Conservation (phyloP, 257 asterid species). For the Scutellaria barbata region DNA sequence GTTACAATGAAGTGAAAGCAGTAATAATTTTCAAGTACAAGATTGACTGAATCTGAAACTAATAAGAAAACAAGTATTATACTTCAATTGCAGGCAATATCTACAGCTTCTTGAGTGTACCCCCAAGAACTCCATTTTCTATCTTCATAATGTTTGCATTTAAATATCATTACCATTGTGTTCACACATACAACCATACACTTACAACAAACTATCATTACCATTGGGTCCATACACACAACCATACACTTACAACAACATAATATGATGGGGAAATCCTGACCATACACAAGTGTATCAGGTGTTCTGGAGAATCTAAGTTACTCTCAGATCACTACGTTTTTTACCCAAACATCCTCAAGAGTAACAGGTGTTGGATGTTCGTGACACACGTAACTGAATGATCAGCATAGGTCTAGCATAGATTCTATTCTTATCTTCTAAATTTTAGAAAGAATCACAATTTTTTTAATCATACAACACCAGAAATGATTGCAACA, state of each 20-base stretch:
- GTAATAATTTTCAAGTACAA: background rate
- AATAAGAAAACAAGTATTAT: slow-evolving; percentile 7
- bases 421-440: slow-evolving; percentile 15
- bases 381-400: background rate
- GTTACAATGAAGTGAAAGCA: slow-evolving; percentile 14
- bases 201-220: background rate
- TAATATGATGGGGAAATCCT: slow-evolving; percentile 4
- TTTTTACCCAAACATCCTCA: background rate
- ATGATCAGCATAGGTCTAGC: slow-evolving; percentile 9
- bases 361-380: background rate
- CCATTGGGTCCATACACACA: no score
- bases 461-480: background rate
- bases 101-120: slow-evolving; percentile 17
- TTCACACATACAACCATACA: background rate
- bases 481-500: slow-evolving; percentile 15
- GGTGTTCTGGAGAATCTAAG: background rate
- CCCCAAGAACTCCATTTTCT: slow-evolving; percentile 9
- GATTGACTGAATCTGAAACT: slow-evolving; percentile 5
- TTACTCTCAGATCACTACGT: background rate
- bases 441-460: background rate
- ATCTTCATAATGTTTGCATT: background rate
- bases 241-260: background rate
- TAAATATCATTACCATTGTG: background rate
- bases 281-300: background rate
- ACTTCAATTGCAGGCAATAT: slow-evolving; percentile 9